Base-by-base conservation (phyloP, 352 stramenopile species). In the Pythium sp. region DNA sequence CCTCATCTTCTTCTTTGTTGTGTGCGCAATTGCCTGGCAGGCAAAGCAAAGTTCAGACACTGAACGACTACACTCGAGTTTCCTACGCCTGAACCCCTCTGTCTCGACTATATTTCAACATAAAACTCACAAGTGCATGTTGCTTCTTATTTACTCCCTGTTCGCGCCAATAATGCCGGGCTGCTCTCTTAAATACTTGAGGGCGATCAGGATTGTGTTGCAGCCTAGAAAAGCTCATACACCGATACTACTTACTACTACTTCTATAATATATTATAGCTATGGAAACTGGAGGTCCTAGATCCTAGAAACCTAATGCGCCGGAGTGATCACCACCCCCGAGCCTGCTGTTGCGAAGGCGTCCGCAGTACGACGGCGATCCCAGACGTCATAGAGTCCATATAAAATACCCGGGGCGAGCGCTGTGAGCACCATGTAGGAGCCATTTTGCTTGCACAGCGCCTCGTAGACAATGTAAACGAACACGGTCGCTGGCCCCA, bases 401-500 rank as follows among this genome's bases (percentile, higher is more conserved):
- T 65, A 65, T 3, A 57, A n/a, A 0, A 65, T 3, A 18, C 59
- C 59, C 1, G 59, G 43, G 5, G 18, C 28, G 26, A 56, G 9
- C 26, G 26, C 59, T 20, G 49, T 6, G 4, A 65, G 18, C 5
- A 5, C 38, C 2, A 65, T 55, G 18, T 47, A n/a, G n/a, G n/a
- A n/a, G n/a, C n/a, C n/a, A n/a, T n/a, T n/a, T n/a, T n/a, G n/a
- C n/a, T n/a, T n/a, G n/a, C n/a, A n/a, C n/a, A n/a, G n/a, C n/a
- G n/a, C n/a, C n/a, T n/a, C n/a, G n/a, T 46, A 53, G 5, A 65
- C 22, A 30, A 60, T 54, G 54, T 63, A 67, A 15, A 59, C 20
- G 14, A 74, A 14, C 5, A 71, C 51, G 6, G 51, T 26, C 14
- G 59, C 56, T 18, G 69, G 63, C 6, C 22, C 20, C 8, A 71